Evolutionary conservation across 345 rosid species (phyloP).

Genomic region (Kernera saxatilis): DNA sequence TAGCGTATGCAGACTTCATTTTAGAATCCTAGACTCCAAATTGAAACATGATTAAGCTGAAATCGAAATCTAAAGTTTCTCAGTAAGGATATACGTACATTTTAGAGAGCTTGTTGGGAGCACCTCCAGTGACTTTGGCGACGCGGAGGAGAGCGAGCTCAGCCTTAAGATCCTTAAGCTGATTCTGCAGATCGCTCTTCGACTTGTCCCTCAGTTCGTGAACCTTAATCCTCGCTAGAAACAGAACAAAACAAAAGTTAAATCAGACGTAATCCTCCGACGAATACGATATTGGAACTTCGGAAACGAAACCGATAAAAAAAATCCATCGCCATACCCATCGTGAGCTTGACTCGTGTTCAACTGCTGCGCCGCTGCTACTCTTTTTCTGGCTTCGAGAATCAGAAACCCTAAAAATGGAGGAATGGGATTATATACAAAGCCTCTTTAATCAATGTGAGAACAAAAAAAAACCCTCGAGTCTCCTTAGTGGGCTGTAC

Average conservation of each 20-base stretch:
- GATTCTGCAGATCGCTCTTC: slow-evolving; percentile 39
- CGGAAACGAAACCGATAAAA: neutral
- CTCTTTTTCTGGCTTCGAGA: neutral
- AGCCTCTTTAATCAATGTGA: neutral
- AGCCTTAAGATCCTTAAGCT: slow-evolving; percentile 48
- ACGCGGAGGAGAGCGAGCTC: slow-evolving; percentile 61
- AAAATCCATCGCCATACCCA: slow-evolving; percentile 18
- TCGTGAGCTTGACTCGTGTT: slow-evolving; percentile 19
- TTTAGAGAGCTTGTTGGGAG: slow-evolving; percentile 58
- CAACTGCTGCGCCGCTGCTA: slow-evolving; percentile 24
- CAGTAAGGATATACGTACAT: slow-evolving; percentile 21
- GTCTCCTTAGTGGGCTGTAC: neutral
- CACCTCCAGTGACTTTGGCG: slow-evolving; percentile 58
- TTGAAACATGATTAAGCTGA: neutral
- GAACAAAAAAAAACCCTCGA: neutral
- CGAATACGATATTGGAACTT: neutral
- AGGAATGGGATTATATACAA: neutral
- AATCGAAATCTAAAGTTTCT: neutral
- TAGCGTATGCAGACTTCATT: neutral
- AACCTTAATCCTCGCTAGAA: slow-evolving; percentile 49
- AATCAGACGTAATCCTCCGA: neutral
- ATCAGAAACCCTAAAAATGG: slow-evolving; percentile 11
- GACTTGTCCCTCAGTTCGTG: slow-evolving; percentile 48
- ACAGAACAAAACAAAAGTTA: neutral
- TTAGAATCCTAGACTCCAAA: neutral